Evolutionary conservation across 2,329 filamentous ascomycete genomes (phyloP), one percentile per base, ranked within the genome.

Genomic region (Incumbomyces lentus): DNA sequence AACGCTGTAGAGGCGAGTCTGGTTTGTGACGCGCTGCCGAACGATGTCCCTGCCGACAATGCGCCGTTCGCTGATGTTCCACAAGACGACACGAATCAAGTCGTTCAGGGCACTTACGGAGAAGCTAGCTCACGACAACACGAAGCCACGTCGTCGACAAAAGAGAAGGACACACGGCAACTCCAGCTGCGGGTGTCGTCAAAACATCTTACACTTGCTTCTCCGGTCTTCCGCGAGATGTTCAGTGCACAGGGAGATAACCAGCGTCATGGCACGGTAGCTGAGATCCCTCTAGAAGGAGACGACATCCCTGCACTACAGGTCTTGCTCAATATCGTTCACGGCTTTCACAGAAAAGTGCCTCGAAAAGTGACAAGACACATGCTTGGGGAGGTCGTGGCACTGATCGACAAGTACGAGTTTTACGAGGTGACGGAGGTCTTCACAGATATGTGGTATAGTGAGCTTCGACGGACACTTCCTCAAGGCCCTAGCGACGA

Each of bases 351-450:
- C 32, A 36, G 44, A 17, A 50, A 50, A 44, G 50, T 54, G 18
- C 53, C 53, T 17, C 53, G 53, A 17, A 14, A 40, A 10, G 31
- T 57, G 14, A 22, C 44, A n/a, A 40, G 55, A 14, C 43, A 52
- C 6, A 34, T 37, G 26, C 33, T 57, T 5, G 14, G 33, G 0
- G 43, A 58, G 17, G 26, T 58, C 6, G 50, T 55, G 2, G 11
- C 49, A 1, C 36, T 59, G 10, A 48, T 52, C 1, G 58, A 59
- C 34, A 57, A 57, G n/a, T 57, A 55, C 17, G 30, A 52, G 2
- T 56, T 54, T 35, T 46, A 50, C 17, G 53, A 57, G 33, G 51
- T 37, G 13, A 44, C 54, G 3, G 44, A 50, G 14, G 26, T 54
- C 2, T 49, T 55, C 19, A 19, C 41, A 3, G 39, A 50, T 19